These are phyloP conservation scores for Xylaria sp. DNA, from an alignment of 2,329 filamentous ascomycete genomes.

Conservation along the genomic window DNA sequence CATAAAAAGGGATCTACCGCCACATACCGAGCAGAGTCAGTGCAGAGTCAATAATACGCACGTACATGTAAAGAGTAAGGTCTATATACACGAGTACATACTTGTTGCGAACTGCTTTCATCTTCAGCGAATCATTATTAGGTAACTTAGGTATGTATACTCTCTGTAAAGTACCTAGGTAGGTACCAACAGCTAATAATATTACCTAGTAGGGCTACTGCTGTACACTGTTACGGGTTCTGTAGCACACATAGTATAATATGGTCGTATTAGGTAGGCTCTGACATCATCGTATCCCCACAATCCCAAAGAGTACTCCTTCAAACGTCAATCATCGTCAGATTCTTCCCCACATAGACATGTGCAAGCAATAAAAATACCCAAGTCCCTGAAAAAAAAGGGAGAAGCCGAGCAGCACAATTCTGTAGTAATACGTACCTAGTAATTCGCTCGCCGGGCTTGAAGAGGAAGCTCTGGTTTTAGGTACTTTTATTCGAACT, in stretches of 20 bases:
- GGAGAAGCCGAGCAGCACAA: constrained; percentile 12
- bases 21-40: not conserved
- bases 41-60: not conserved
- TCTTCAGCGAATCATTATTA: not conserved
- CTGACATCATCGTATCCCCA: constrained; percentile 47
- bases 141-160: not conserved
- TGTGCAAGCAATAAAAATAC: not conserved
- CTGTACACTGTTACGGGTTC: not conserved
- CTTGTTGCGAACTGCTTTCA: not conserved
- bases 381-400: constrained; percentile 7
- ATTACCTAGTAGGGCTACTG: not conserved
- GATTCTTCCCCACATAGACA: constrained; percentile 32
- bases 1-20: not conserved
- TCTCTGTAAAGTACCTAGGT: not conserved
- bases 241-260: not conserved
- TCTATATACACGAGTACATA: too few species aligned
- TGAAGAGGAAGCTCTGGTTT: not conserved
- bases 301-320: constrained; percentile 37
- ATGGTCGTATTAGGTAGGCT: constrained; percentile 19
- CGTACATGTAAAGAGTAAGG: not conserved
- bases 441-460: constrained; percentile 22
- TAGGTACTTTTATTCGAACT: not conserved
- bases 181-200: too few species aligned
- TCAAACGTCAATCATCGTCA: constrained; percentile 36
- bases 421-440: constrained; percentile 8